A percentile compares a stretch with the other conserved stretches of the same genome.
These are phyloP conservation scores for Vicia sativa DNA, from an alignment of 306 rosid genomes.

Conservation along the genomic window DNA sequence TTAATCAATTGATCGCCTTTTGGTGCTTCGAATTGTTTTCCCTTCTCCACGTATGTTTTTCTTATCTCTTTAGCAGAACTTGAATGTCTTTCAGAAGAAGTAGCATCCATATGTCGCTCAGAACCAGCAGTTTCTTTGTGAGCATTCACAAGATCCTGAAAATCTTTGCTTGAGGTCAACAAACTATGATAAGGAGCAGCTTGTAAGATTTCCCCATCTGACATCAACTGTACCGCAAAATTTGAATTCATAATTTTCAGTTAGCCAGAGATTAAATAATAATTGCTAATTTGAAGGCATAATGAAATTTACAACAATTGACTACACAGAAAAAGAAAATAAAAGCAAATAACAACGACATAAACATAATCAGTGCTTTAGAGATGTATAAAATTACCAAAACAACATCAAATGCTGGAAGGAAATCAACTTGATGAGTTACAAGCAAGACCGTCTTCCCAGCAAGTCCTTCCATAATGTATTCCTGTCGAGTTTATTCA, in stretches of 20 bases:
- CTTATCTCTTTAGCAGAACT: slow-evolving; percentile 51
- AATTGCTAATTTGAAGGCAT: slow-evolving; percentile 11
- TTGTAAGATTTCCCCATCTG: slow-evolving; percentile 74
- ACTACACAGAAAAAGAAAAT: too few species aligned
- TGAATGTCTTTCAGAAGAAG: slow-evolving; percentile 36
- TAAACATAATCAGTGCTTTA: background rate
- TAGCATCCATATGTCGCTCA: slow-evolving; percentile 52
- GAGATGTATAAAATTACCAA: slow-evolving; percentile 57
- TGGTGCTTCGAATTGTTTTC: slow-evolving; percentile 42
- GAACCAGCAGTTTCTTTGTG: slow-evolving; percentile 96
- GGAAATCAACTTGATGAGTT: slow-evolving; percentile 98
- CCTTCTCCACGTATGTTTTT: slow-evolving; percentile 53
- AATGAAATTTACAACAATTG: too few species aligned
- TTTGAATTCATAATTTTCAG: slow-evolving; percentile 3
- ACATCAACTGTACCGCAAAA: slow-evolving; percentile 64
- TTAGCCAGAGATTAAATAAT: background rate
- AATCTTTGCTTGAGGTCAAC: slow-evolving; percentile 64
- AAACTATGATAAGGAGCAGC: slow-evolving; percentile 68
- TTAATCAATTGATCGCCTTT: slow-evolving; percentile 78
- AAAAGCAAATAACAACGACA: slow-evolving; percentile 5
- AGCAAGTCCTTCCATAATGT: slow-evolving; percentile 75
- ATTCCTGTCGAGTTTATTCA: slow-evolving; percentile 56
- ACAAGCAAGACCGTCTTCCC: slow-evolving; percentile 84
- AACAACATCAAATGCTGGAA: slow-evolving; percentile 78
- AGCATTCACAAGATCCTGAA: slow-evolving; percentile 87